Evolutionary conservation across 371 early-diverging fungal species (phyloP), one percentile per base, ranked within the genome.

Genomic region (Haplosporangium sp.): DNA sequence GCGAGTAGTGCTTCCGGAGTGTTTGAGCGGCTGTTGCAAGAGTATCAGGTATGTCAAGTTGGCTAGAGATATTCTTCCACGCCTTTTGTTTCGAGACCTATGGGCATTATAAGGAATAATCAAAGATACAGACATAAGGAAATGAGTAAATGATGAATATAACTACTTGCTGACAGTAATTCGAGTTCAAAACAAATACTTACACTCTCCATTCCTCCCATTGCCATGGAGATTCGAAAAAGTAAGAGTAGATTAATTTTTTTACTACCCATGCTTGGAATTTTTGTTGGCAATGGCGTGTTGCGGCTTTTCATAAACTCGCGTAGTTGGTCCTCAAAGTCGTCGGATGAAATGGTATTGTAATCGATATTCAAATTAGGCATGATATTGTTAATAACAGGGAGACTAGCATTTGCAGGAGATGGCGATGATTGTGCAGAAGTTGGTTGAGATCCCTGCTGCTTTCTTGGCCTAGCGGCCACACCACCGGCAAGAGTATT

Each of bases 201-300:
- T 70, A 78, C 81, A 63, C 74, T 74, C 50, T 79, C 81, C 81
- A 79, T 74, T 42, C 81, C 81, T 17, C 81, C 81, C 74, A 79
- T 74, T 5, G 81, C 52, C 74, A 79, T 79, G 8, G 81, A 74
- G 20, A 74, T 62, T 15, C 81, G 74, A 68, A 79, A 79, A 13
- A 79, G 38, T 27, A 79, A 50, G 34, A 79, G 62, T 2, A 79
- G 57, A 34, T 79, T 79, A 62, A 79, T 79, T 61, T 79, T 79
- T 59, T 79, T 79, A 65, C 81, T 79, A 1, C 81, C 74, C 81
- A 79, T 79, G 63, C 81, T 79, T 11, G 81, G 81, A 44, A 79
- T 74, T 62, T 79, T 79, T 34, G 74, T 71, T 9, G 81, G 81
- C 44, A 79, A 34, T 7, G 81, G 74, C 2, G 81, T 71, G 37